A percentile compares a stretch with the other conserved stretches of the same genome.
Conservation (phyloP, 169 alveolate species). For the Eimeria sp. region DNA sequence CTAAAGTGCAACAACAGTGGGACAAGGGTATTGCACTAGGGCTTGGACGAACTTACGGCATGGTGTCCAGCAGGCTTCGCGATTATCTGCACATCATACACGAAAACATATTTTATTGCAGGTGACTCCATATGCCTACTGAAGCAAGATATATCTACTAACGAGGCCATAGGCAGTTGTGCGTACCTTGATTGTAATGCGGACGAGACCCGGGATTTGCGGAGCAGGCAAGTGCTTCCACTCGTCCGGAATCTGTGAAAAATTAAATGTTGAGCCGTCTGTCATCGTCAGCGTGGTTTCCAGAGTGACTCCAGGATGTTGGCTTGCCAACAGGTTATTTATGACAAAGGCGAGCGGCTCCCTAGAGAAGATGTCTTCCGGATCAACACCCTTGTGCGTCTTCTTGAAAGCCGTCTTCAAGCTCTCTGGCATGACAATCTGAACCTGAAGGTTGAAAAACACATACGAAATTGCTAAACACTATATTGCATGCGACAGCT, state of each 20-base stretch:
- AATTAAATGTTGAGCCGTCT: slow-evolving; percentile 21
- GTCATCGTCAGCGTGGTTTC: slow-evolving; percentile 16
- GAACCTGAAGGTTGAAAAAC: background rate
- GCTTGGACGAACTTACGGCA: slow-evolving; percentile 3
- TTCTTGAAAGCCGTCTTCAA: slow-evolving; percentile 12
- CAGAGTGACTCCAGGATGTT: slow-evolving; percentile 11
- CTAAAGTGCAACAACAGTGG: background rate
- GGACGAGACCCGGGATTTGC: slow-evolving; percentile 47
- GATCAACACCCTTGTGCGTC: slow-evolving; percentile 10
- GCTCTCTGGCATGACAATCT: slow-evolving; percentile 33
- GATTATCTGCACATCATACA: background rate
- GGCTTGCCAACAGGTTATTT: slow-evolving; percentile 31
- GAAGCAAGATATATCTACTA: background rate
- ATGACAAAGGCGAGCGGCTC: slow-evolving; percentile 42
- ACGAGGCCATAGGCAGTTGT: background rate
- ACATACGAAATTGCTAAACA: too few relatives aligned
- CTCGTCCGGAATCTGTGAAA: slow-evolving; percentile 9
- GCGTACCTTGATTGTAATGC: slow-evolving; percentile 33
- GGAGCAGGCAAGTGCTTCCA: slow-evolving; percentile 35
- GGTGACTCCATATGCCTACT: background rate
- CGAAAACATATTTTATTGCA: background rate
- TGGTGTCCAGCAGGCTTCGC: slow-evolving; percentile 26
- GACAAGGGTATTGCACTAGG: background rate
- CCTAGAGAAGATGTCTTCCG: slow-evolving; percentile 2
- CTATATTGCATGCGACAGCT: background rate